Conservation (phyloP, 164 flowering plant species). For the Cinnamomum micranthum region DNA sequence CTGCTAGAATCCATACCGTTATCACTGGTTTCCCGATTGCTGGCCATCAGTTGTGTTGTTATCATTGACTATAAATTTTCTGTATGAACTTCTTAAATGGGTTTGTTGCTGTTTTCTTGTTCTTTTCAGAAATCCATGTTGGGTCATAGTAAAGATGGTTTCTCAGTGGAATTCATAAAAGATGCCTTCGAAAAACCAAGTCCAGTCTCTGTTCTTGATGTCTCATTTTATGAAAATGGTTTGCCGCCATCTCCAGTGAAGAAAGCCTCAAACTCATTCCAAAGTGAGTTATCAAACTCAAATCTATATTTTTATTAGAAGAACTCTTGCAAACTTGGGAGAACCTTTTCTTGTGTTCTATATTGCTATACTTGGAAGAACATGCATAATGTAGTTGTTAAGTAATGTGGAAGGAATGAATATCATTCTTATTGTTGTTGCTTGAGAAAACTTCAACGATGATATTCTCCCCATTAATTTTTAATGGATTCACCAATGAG, state of each 20-base stretch:
- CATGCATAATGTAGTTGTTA: background rate
- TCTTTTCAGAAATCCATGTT: conserved; percentile 31
- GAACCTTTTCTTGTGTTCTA: too few species aligned
- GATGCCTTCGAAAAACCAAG: conserved; percentile 73
- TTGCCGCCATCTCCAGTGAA: conserved; percentile 67
- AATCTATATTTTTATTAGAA: too few species aligned
- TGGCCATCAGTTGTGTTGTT: too few species aligned
- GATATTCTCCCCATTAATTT: too few species aligned
- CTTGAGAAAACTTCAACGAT: background rate
- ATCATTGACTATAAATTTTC: too few species aligned
- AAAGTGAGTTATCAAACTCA: conserved; percentile 33
- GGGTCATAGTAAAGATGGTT: conserved; percentile 23
- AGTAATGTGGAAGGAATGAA: background rate
- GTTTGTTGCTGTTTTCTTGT: background rate
- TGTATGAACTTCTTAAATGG: background rate
- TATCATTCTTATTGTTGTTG: background rate
- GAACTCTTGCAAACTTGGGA: background rate
- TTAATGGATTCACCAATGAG: too few species aligned
- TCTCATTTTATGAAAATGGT: conserved; percentile 62
- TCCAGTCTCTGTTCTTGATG: conserved; percentile 80
- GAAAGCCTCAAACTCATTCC: conserved; percentile 46
- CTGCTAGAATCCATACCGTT: too few species aligned
- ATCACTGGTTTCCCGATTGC: too few species aligned
- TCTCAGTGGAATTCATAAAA: conserved; percentile 29
- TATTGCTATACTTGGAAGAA: too few species aligned